Evolutionary conservation across 2,329 filamentous ascomycete genomes (phyloP), one percentile per base, ranked within the genome.

Genomic region (Fusarium concolor): DNA sequence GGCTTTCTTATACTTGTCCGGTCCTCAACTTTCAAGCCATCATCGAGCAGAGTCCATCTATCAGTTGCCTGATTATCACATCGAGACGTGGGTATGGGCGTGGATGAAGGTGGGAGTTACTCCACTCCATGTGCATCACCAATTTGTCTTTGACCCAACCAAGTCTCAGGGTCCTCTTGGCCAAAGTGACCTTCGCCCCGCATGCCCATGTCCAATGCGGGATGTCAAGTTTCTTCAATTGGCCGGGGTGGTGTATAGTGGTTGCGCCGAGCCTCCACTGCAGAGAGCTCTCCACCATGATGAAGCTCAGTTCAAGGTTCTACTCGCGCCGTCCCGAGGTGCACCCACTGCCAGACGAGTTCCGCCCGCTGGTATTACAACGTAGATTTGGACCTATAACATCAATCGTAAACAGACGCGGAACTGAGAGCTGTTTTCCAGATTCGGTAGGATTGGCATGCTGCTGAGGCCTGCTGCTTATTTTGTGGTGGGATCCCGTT

Each of bases 31-130:
- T 52, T 38, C 61, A 56, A 54, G 51, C 35, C 56, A 44, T 26
- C 41, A 26, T 43, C 47, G 4, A 22, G 44, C 55, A 20, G 43
- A 65, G n/a, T 31, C 22, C 49, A 46, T 53, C 31, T 37, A 46
- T 52, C 46, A 43, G 69, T 74, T 72, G 68, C 56, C 64, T 74
- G 68, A 73, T 71, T 52, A 60, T 72, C 72, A 59, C 64, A 65
- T 61, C 65, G 59, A 22, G 51, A 28, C 60, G 64, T 73, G 70
- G 70, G 54, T 15, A 59, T 59, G 41, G 61, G 59, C 33, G 61
- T 64, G 61, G 4, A 41, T 31, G 18, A 14, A 42, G 37, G 59
- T 67, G 62, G 61, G 61, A 63, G 60, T 52, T 51, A 51, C 46
- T 58, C 70, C 69, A 65, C 70, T 54, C 46, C 20, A 51, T 50